Base-by-base conservation (phyloP, 768 basidiomycete species). In the Pulveroboletus sp. region DNA sequence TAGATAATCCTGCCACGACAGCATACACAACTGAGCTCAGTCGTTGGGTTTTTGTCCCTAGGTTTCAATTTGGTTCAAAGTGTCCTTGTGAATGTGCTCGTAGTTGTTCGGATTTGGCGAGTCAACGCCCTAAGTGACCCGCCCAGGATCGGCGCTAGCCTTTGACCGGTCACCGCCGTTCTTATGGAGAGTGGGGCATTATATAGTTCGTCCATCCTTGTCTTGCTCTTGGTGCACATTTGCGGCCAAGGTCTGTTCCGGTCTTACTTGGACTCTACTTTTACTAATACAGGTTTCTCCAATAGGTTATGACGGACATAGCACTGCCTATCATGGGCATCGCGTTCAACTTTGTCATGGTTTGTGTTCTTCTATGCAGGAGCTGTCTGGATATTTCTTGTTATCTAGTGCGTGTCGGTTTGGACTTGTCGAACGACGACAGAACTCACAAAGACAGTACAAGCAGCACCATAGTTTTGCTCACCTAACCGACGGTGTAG, bases 301-400 rank as follows among this genome's bases (percentile, higher is more conserved):
- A 21, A 31, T 24, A 52, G 51, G 43, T 52, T 15, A 31, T 52
- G 51, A 49, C 51, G 3, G 51, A 52, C 36, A 12, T 17, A 36
- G 51, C 49, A 12, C 30, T 31, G n/a, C 51, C 51, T 1, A 43
- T 52, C 31, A 52, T 52, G 51, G 51, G 51, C 5, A 52, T 52
- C 24, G 40, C 51, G 8, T 52, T 48, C 47, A 52, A 48, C 24
- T 21, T 52, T 8, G 43, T 52, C 42, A 52, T 49, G 51, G 51
- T 52, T 38, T 10, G 51, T 43, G 12, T 24, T 30, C 8, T 12
- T 30, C 36, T 21, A 15, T 8, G 26, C 36, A 30, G 12, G 11
- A 9, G 12, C 17, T 26, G 37, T 21, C 36, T 17, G 17, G 9
- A 2, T 15, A 11, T 36, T 35, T 7, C 11, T 18, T 5, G 4